Evolutionary conservation across 495 filamentous ascomycete genomes (phyloP).

Genomic region (Penicillium lividum): DNA sequence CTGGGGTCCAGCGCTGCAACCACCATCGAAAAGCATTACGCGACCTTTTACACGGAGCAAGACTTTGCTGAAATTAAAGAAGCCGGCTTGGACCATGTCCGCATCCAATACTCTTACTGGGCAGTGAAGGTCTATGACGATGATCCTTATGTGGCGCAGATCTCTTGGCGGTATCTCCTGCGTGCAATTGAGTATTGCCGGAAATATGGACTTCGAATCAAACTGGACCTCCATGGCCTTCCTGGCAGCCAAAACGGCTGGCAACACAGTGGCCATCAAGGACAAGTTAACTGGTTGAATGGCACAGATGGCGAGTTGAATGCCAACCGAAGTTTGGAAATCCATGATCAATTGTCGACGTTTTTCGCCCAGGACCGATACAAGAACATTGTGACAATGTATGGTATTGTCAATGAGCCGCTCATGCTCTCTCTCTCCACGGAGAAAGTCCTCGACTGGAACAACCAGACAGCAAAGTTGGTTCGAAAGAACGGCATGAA

Average conservation of each 20-base stretch:
- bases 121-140: conserved; percentile 80
- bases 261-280: conserved; percentile 82
- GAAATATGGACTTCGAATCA: conserved; percentile 91
- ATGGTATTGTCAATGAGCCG: conserved; percentile 88
- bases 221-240: conserved; percentile 86
- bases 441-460: conserved; percentile 69
- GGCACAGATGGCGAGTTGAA: conserved; percentile 67
- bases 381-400: conserved; percentile 79
- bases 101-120: conserved; percentile 96
- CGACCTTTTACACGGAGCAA: conserved; percentile 77
- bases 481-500: conserved; percentile 70
- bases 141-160: conserved; percentile 86
- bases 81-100: conserved; percentile 93
- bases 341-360: conserved; percentile 74
- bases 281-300: conserved; percentile 73
- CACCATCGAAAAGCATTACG: conserved; percentile 86
- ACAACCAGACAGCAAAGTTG: conserved; percentile 58
- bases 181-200: conserved; percentile 89
- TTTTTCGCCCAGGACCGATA: conserved; percentile 88
- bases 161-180: conserved; percentile 91
- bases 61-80: conserved; percentile 82
- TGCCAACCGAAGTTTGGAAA: conserved; percentile 72
- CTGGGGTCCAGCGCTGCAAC: conserved; percentile 62
- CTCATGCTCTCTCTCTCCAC: conserved; percentile 65
- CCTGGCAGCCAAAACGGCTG: conserved; percentile 88